Percentiles rank a stretch among this genome's conserved stretches.
Evolutionary conservation across 345 rosid genomes (phyloP).

Genomic region (Populus deltoides): DNA sequence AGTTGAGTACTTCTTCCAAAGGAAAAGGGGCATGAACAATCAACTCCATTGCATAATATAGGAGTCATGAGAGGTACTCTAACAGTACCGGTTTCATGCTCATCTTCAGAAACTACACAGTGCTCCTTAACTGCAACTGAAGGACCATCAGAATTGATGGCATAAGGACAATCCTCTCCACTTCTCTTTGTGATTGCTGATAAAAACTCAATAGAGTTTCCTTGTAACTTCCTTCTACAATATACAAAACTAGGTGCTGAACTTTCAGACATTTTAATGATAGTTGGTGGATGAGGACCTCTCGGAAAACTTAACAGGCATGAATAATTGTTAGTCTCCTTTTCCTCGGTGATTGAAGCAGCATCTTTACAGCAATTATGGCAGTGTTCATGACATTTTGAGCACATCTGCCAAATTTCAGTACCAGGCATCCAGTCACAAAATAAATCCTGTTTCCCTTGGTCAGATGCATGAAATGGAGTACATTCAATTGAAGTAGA

Average conservation of each 20-base stretch:
- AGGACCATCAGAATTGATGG: slow-evolving; percentile 42
- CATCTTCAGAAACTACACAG: slow-evolving; percentile 23
- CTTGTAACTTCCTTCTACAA: slow-evolving; percentile 44
- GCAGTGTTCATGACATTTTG: slow-evolving; percentile 38
- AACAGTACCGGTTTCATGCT: slow-evolving; percentile 21
- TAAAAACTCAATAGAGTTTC: slow-evolving; percentile 24
- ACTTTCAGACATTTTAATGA: slow-evolving; percentile 39
- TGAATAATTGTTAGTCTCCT: slow-evolving; percentile 31
- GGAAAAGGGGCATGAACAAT: background rate
- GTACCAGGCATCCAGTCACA: slow-evolving; percentile 34
- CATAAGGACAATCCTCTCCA: slow-evolving; percentile 37
- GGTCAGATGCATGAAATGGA: slow-evolving; percentile 21
- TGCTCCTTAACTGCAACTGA: slow-evolving; percentile 34
- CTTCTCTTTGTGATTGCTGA: slow-evolving; percentile 38
- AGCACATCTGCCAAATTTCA: slow-evolving; percentile 54
- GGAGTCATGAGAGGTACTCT: slow-evolving; percentile 19
- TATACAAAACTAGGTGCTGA: slow-evolving; percentile 44
- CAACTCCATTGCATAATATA: slow-evolving; percentile 16
- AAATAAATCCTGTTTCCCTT: slow-evolving; percentile 31
- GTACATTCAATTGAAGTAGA: slow-evolving; percentile 39
- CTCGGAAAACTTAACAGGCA: slow-evolving; percentile 28
- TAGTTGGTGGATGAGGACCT: slow-evolving; percentile 40
- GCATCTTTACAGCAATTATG: slow-evolving; percentile 34
- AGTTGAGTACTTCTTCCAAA: background rate
- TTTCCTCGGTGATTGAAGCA: slow-evolving; percentile 30